Evolutionary conservation across 1,284 basidiomycete species (phyloP), one percentile per base, ranked within the genome.

Genomic region (Microbotryomycetes sp.): DNA sequence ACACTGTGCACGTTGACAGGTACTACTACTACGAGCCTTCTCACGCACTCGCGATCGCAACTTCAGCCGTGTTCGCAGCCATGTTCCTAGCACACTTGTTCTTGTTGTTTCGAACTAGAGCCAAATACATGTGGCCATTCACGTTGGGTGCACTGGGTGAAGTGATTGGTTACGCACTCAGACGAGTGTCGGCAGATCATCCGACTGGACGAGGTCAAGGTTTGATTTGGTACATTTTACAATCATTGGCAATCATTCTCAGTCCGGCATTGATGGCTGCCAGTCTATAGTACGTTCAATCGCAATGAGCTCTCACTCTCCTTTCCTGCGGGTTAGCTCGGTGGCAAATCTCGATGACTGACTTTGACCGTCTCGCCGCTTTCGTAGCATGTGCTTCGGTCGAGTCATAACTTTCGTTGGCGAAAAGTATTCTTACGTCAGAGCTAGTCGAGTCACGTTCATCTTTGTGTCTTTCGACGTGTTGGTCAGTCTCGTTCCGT

Each of bases 171-270:
- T 67, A 67, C 30, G 58, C 36, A 1, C 56, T 67, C 31, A 47
- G 66, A 4, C 60, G 63, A 5, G 26, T 67, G 0, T 62, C 60
- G 12, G 63, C 66, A 7, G 60, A 58, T 26, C 58, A 65, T 23
- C 55, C 56, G 12, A 55, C 32, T 7, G 66, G 66, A 5, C 50
- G 66, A 2, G 50, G 51, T 2, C n/a, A 16, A 4, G 66, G 58
- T 0, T 29, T 67, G 22, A 47, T 58, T 2, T 67, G 56, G 49
- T 67, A 62, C 57, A 56, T 65, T 36, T 12, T 55, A 0, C 60
- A 65, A 25, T 55, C 57, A 25, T 56, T 67, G 2, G 62, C 62
- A 55, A 62, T 67, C 50, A 64, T 67, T 25, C 60, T 67, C 5
- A 54, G 51, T 12, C 66, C 66, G 0, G 66, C 66, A 2, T 30